Evolutionary conservation across 225 moss, liverwort and hornwort genomes (phyloP).

Genomic region (Takakia lepidozioides): DNA sequence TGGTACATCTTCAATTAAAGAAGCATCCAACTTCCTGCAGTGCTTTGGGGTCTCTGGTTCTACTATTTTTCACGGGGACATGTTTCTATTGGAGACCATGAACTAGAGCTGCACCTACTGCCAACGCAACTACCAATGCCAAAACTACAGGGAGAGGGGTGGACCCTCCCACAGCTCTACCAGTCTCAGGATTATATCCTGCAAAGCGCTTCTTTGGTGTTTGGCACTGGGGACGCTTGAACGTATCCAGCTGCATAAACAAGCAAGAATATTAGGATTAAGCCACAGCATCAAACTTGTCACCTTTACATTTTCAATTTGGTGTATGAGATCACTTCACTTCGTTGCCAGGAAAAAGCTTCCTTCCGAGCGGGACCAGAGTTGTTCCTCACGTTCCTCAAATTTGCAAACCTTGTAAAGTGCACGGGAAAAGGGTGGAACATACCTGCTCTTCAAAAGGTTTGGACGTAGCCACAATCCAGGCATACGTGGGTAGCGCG

Average conservation of each 20-base stretch:
- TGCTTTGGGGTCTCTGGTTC: no score
- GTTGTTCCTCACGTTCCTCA: no score
- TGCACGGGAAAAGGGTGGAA: neutral
- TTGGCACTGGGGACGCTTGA: conserved; percentile 85
- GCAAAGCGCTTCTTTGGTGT: conserved; percentile 95
- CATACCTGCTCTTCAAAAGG: conserved; percentile 83
- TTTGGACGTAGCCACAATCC: conserved; percentile 87
- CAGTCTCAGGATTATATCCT: conserved; percentile 68
- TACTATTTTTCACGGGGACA: no score
- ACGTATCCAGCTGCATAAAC: conserved; percentile 54
- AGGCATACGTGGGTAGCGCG: conserved; percentile 90
- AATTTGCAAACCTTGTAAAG: neutral
- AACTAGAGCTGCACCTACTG: conserved; percentile 52
- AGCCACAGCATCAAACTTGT: no score
- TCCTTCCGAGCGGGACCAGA: no score
- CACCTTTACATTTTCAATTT: no score
- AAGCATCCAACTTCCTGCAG: no score
- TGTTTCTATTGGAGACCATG: conserved; percentile 84
- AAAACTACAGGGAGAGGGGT: conserved; percentile 65
- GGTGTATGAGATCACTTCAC: neutral
- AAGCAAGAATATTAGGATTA: no score
- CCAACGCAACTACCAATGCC: conserved; percentile 54
- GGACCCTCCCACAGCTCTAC: conserved; percentile 55
- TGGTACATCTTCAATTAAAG: no score
- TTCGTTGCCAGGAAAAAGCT: no score